Evolutionary conservation across 768 basidiomycete genomes (phyloP).

Genomic region (Daedaleopsis nitida): DNA sequence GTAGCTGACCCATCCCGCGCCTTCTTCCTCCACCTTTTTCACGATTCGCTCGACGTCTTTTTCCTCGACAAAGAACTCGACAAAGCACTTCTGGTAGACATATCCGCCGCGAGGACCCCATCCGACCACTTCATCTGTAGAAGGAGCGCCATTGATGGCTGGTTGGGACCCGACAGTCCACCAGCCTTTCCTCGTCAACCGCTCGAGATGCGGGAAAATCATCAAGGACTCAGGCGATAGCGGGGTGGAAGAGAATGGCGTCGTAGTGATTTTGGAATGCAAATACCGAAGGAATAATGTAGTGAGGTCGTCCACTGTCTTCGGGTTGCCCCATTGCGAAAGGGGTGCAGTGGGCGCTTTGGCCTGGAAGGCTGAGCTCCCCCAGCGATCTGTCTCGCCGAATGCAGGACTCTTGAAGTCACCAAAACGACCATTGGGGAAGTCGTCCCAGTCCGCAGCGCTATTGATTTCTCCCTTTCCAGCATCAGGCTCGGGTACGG

Average conservation of each 20-base stretch:
- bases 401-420: slow-evolving; percentile 98
- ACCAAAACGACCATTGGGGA: slow-evolving; percentile 97
- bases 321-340: slow-evolving; percentile 78
- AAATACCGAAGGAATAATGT: slow-evolving; percentile 81
- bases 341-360: slow-evolving; percentile 61
- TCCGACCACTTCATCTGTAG: slow-evolving; percentile 78
- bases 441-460: slow-evolving; percentile 89
- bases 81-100: slow-evolving; percentile 97
- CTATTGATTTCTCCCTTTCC: slow-evolving; percentile 77
- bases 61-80: slow-evolving; percentile 88
- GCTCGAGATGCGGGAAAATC: slow-evolving; percentile 77
- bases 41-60: slow-evolving; percentile 62
- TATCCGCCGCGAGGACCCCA: slow-evolving; percentile 95
- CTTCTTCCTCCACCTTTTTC: slow-evolving; percentile 52
- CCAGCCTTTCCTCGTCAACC: slow-evolving; percentile 76
- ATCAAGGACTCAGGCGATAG: slow-evolving; percentile 79
- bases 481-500: slow-evolving; percentile 54
- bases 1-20: slow-evolving; percentile 74
- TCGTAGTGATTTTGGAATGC: slow-evolving; percentile 66
- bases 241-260: slow-evolving; percentile 87
- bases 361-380: slow-evolving; percentile 67
- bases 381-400: slow-evolving; percentile 80
- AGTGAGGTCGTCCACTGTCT: slow-evolving; percentile 66
- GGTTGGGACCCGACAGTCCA: slow-evolving; percentile 99
- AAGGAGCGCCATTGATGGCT: slow-evolving; percentile 78